These are phyloP conservation scores for Aspergillus ibericus DNA, from an alignment of 2,329 filamentous ascomycete genomes.

Conservation along the genomic window DNA sequence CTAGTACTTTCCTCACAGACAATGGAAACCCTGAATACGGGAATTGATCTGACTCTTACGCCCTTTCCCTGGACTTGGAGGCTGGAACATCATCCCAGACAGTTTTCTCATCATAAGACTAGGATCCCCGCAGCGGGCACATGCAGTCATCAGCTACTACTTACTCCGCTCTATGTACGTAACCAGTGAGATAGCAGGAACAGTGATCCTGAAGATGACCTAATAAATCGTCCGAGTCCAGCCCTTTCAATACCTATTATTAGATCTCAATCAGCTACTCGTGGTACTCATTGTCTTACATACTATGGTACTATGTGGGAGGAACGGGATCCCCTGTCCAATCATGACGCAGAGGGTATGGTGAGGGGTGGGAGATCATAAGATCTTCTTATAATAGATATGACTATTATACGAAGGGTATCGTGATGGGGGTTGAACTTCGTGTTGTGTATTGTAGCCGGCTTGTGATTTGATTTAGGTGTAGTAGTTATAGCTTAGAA, in stretches of 20 bases:
- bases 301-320: too few relatives aligned
- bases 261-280: constrained; percentile 55
- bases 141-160: constrained; percentile 63
- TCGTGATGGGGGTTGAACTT: too few relatives aligned
- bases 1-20: background rate
- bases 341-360: too few relatives aligned
- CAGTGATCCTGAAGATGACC: constrained; percentile 66
- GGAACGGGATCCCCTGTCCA: too few relatives aligned
- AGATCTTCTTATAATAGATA: too few relatives aligned
- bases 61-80: constrained; percentile 40
- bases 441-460: too few relatives aligned
- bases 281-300: too few relatives aligned
- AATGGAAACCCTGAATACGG: background rate
- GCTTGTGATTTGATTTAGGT: too few relatives aligned
- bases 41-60: constrained; percentile 16
- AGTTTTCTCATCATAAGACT: constrained; percentile 62
- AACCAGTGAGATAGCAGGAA: constrained; percentile 47
- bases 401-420: too few relatives aligned
- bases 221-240: constrained; percentile 59
- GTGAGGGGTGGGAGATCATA: too few relatives aligned
- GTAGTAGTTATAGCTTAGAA: too few relatives aligned
- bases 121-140: constrained; percentile 61
- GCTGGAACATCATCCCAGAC: constrained; percentile 58
- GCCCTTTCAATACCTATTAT: constrained; percentile 61
- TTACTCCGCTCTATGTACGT: too few relatives aligned